phyloP scores from a whole-genome alignment of 352 stramenopile species.

The Pythium monospermum region DNA sequence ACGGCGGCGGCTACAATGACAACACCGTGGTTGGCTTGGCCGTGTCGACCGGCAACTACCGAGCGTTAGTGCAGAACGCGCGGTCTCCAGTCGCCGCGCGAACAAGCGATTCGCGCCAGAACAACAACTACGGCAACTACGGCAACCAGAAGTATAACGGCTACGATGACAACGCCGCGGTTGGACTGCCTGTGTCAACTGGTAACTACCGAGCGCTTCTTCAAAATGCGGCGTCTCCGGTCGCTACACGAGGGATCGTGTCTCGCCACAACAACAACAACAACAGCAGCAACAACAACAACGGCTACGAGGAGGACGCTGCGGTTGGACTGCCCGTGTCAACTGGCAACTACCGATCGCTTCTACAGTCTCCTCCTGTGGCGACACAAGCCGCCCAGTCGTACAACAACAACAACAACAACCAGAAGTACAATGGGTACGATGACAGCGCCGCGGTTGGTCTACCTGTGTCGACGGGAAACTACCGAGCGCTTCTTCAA shows the following conservation, averaged over 20 bases:
- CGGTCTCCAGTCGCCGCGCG: too few species aligned
- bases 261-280: constrained; percentile 6
- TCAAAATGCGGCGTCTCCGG: not conserved
- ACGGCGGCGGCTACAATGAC: not conserved
- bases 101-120: too few species aligned
- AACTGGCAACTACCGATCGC: constrained; percentile 56
- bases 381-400: not conserved
- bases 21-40: constrained; percentile 39
- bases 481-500: constrained; percentile 24
- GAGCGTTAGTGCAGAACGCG: constrained; percentile 3
- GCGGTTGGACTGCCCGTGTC: constrained; percentile 51
- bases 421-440: too few species aligned
- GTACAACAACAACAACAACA: not conserved
- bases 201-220: constrained; percentile 20
- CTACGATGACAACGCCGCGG: constrained; percentile 18
- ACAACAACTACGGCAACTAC: too few species aligned
- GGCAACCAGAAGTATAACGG: too few species aligned
- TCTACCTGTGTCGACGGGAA: constrained; percentile 29
- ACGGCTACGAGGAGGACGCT: constrained; percentile 22
- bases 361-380: constrained; percentile 21
- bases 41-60: constrained; percentile 19
- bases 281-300: constrained; percentile 1
- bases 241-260: too few species aligned
- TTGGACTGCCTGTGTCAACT: constrained; percentile 33
- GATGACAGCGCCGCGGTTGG: constrained; percentile 21